These are phyloP conservation scores for Colletotrichum cereale DNA, from an alignment of 2,329 filamentous ascomycete genomes.

Conservation along the genomic window DNA sequence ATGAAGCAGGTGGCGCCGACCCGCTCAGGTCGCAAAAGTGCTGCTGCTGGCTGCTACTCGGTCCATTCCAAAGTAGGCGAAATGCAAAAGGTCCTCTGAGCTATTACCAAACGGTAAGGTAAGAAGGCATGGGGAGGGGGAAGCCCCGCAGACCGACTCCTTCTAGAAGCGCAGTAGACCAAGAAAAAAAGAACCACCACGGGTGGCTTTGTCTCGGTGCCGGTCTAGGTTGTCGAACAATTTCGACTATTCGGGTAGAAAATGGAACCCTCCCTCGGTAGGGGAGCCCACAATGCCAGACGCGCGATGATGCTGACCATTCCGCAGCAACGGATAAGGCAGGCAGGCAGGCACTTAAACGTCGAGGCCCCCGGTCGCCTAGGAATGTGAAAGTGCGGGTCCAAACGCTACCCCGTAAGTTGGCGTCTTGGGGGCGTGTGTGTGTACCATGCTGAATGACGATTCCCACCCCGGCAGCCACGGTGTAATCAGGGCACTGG, in stretches of 20 bases:
- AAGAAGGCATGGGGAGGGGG: conserved; percentile 20
- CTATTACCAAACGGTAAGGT: conserved; percentile 42
- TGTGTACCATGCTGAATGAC: conserved; percentile 33
- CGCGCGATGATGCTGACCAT: conserved; percentile 40
- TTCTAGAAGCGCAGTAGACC: conserved; percentile 35
- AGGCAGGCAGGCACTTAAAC: conserved; percentile 41
- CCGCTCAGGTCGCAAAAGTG: conserved; percentile 2
- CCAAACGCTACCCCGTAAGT: conserved; percentile 33
- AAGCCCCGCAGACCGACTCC: conserved; percentile 30
- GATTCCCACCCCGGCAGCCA: conserved; percentile 32
- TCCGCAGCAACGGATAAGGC: conserved; percentile 40
- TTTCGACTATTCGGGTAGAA: conserved; percentile 24
- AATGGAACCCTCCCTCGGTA: conserved; percentile 18
- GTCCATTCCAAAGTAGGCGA: conserved; percentile 18
- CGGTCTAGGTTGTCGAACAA: background rate
- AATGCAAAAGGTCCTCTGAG: conserved; percentile 29
- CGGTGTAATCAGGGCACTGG: conserved; percentile 35
- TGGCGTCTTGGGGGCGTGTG: conserved; percentile 24
- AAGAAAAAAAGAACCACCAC: conserved; percentile 7
- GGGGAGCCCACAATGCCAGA: conserved; percentile 15
- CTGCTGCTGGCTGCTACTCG: conserved; percentile 14
- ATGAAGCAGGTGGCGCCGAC: conserved; percentile 28
- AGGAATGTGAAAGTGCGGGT: conserved; percentile 28
- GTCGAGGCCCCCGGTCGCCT: conserved; percentile 23
- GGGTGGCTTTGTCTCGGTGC: conserved; percentile 19